Evolutionary conservation across 2,329 filamentous ascomycete species (phyloP), one percentile per base, ranked within the genome.

Genomic region (Xylaria sp.): DNA sequence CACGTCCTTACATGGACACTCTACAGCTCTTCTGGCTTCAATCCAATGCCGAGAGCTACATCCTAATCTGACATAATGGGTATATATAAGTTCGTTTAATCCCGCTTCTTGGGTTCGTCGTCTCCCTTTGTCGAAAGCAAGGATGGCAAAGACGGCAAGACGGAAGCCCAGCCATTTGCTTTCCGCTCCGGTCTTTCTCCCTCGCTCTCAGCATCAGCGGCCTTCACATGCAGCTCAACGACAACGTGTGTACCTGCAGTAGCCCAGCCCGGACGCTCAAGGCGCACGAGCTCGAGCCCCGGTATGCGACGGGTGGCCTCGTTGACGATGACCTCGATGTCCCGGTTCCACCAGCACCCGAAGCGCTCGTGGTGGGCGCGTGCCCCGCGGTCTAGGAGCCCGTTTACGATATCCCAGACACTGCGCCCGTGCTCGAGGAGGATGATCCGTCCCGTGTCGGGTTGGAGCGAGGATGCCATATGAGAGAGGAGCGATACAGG

Each of bases 321-420:
- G 63, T 83, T 79, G 9, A 90, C 84, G 37, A 90, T 82, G 41
- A 75, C 79, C 74, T 86, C 85, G 68, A 91, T 85, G 75, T 91
- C 89, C 62, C 89, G 82, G 79, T 91, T 91, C 88, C 88, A 91
- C 89, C 89, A 91, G 80, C 89, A 91, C 2, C 89, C 89, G 75
- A 88, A 91, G 73, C 86, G 84, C 25, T 82, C 80, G 67, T 89
- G 90, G 74, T 91, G 89, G 25, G 80, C 79, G 18, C 80, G 78
- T 0, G 89, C 89, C 66, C 84, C 84, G 70, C 80, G 81, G 78
- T 91, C 89, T 39, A 91, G 79, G 20, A 87, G 73, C 10, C 81
- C 79, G 75, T 91, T 90, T 41, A 91, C 79, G 20, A 67, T 5
- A 37, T 82, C 81, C 78, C 83, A 89, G 75, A 79, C 82, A 18